Evolutionary conservation across 306 rosid genomes (phyloP), one percentile per base, ranked within the genome.

Genomic region (Dalbergia cochinchinensis): DNA sequence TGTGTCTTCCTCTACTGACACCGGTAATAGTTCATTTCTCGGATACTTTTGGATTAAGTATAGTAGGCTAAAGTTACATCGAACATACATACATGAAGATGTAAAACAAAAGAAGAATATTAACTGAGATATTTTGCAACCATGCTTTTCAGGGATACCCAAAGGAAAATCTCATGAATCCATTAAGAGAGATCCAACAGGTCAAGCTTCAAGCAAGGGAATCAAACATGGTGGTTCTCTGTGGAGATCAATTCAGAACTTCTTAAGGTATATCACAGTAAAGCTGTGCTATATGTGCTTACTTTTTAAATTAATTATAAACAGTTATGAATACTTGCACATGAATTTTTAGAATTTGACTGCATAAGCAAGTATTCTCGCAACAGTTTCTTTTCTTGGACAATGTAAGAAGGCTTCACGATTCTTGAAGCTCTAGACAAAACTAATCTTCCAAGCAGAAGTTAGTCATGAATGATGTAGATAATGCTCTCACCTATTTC

Each of bases 211-310:
- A 20, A 84, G 78, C 60, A 70, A 76, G 80, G 86, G 80, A 51
- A 68, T 14, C 19, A 61, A 86, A 77, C 76, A 57, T 53, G 71
- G 8, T 72, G 55, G 71, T 39, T 84, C 93, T 34, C 58, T 89
- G 4, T 93, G 98, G 93, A 77, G 78, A 70, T 90, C 96, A 54
- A 80, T 93, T 71, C 88, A 85, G 80, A 79, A 83, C 61, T 69
- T 91, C 82, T 31, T 93, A 71, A 85, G 99, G 99, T 95, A 91
- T 42, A 62, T 82, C 80, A 62, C 53, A 11, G 34, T 65, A 57
- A 22, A 76, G 48, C 69, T 50, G 33, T 61, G 69, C 18, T 69
- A 18, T 63, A 80, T 57, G 61, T 65, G 12, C 65, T 42, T 39
- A 26, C 3, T 34, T 71, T 68, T 66, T 59, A 50, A 58, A 35